These are phyloP conservation scores for Phytopythium litorale DNA, from an alignment of 352 stramenopile species.

Conservation along the genomic window DNA sequence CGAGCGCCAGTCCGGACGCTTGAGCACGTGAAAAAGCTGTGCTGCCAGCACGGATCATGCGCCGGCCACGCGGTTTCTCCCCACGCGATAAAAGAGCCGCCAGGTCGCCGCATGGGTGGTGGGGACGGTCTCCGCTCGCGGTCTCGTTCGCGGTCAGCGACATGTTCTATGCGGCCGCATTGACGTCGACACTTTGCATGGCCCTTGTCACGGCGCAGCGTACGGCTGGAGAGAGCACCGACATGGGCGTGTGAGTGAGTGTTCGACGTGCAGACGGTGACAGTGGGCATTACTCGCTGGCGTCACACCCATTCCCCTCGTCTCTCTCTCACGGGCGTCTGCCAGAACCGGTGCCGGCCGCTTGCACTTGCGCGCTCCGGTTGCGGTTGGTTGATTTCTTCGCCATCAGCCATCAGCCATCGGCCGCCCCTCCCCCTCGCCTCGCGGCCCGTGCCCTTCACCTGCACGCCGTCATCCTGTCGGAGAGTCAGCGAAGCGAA, in stretches of 20 bases:
- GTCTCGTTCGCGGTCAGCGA: background rate
- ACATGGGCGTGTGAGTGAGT: background rate
- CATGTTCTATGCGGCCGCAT: constrained; percentile 3
- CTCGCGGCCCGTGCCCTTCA: background rate
- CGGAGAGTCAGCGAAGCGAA: background rate
- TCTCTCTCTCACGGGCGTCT: background rate
- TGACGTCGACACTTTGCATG: background rate
- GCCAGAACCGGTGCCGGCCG: background rate
- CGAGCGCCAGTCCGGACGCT: background rate
- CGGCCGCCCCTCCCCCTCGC: background rate
- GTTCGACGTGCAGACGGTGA: background rate
- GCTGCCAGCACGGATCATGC: too few species aligned
- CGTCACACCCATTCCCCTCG: constrained; percentile 7
- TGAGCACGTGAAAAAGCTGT: too few species aligned
- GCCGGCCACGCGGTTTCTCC: background rate
- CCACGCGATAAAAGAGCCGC: constrained; percentile 2
- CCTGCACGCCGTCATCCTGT: background rate
- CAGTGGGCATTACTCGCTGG: constrained; percentile 5
- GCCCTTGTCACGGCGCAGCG: background rate
- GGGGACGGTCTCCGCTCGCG: background rate
- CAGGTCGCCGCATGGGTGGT: background rate
- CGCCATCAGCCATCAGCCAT: constrained; percentile 5
- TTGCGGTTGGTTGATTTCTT: constrained; percentile 9
- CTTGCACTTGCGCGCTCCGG: constrained; percentile 1
- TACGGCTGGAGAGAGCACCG: background rate